Percentiles rank a stretch among this genome's conserved stretches.
These are phyloP conservation scores for Alternaria incomplexa DNA, from an alignment of 2,329 filamentous ascomycete genomes.

Conservation along the genomic window DNA sequence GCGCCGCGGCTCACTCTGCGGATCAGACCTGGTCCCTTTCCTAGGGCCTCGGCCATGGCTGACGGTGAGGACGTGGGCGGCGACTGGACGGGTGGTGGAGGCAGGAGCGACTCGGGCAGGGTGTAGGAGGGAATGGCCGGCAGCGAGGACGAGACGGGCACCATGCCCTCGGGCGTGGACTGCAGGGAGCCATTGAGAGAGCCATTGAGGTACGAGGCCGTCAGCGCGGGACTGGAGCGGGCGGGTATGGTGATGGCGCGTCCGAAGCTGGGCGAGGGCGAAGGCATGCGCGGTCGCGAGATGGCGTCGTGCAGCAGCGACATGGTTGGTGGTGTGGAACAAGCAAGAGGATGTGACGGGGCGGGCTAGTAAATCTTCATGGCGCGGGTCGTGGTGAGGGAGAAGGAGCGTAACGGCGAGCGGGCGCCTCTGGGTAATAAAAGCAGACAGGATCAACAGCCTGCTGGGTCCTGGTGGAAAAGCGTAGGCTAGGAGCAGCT, in stretches of 20 bases:
- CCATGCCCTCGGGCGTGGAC: slow-evolving; percentile 69
- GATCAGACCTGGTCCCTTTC: slow-evolving; percentile 73
- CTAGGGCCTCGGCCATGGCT: slow-evolving; percentile 68
- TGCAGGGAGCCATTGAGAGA: slow-evolving; percentile 71
- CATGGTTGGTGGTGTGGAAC: slow-evolving; percentile 26
- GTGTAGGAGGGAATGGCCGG: slow-evolving; percentile 62
- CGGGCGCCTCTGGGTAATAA: slow-evolving; percentile 35
- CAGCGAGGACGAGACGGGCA: slow-evolving; percentile 59
- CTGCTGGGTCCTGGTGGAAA: slow-evolving; percentile 29
- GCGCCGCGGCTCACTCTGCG: slow-evolving; percentile 84
- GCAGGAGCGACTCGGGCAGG: slow-evolving; percentile 74
- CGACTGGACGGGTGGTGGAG: slow-evolving; percentile 49
- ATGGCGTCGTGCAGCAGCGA: slow-evolving; percentile 38
- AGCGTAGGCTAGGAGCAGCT: slow-evolving; percentile 31
- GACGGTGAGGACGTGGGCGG: slow-evolving; percentile 53
- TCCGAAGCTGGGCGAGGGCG: slow-evolving; percentile 39
- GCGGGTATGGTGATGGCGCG: slow-evolving; percentile 47
- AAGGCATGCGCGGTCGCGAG: slow-evolving; percentile 40
- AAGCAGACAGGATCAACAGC: slow-evolving; percentile 36
- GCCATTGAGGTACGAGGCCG: slow-evolving; percentile 56
- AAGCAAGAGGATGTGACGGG: background rate
- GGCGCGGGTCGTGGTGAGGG: slow-evolving; percentile 19
- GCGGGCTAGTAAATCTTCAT: slow-evolving; percentile 36
- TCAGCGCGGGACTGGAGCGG: slow-evolving; percentile 49
- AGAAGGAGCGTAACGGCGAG: slow-evolving; percentile 26